Base-by-base conservation (phyloP, 106 monocot species). In the Dactylorhiza incarnata region DNA sequence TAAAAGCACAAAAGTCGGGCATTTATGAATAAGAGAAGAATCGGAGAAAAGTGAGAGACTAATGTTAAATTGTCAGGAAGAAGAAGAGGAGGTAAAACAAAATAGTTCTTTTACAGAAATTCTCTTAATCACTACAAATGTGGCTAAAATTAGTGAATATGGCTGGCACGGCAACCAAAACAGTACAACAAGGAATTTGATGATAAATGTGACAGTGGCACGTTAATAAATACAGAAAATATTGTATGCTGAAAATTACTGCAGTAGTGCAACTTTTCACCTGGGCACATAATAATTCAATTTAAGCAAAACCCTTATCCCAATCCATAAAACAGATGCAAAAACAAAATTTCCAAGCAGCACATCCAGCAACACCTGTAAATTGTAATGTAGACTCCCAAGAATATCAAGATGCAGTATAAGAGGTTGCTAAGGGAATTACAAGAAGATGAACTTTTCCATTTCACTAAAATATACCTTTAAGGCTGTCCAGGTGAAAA, bases 281-380 rank as follows among this genome's bases (percentile, higher is more conserved):
- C 74, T 74, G 53, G 6, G 12, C 16, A 37, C 15, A 55, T 54
- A 6, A 54, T 53, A 17, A 29, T 25, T 74, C 24, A 72, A 56
- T 59, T 53, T 69, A 55, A 72, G 19, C 7, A 78, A 19, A 58
- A 77, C 6, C 68, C 68, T 77, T 10, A 68, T 44, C 6, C 77
- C 76, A 74, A 77, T 65, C 66, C 80, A 26, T 26, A 84, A 16
- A 50, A 78, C 50, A 53, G 24, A 55, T 49, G 71, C 45, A 51
- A 81, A 73, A 3, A 74, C 22, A 66, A 80, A 50, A 74, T 84
- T 77, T 70, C 80, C 84, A 50, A 73, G 74, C 5, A 77, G 48
- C 46, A 84, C 66, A 56, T 82, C 53, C 43, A 75, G 4, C 37
- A 91, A 51, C 45, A 90, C 79, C 91, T 91, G 79, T n/a, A n/a